phyloP scores from a whole-genome alignment of 2,329 filamentous ascomycete species.

The Endoconidiophora laricicola region DNA sequence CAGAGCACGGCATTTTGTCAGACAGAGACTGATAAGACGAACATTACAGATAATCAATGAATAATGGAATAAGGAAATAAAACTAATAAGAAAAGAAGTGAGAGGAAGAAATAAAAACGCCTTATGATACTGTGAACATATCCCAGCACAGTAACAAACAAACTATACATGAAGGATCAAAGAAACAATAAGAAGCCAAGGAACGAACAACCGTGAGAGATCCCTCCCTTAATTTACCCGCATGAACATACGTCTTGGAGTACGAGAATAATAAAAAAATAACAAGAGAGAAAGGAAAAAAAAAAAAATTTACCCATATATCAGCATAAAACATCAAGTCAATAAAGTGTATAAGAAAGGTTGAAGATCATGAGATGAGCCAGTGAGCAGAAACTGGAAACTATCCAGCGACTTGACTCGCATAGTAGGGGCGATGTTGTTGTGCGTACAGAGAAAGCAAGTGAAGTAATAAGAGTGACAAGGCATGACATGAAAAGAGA shows the following conservation, averaged over 20 bases:
- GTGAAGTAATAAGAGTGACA: neutral
- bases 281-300: neutral
- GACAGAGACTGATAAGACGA: neutral
- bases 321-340: neutral
- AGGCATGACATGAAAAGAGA: constrained; percentile 7
- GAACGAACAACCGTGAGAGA: neutral
- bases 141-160: neutral
- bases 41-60: neutral
- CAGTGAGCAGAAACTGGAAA: neutral
- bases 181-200: neutral
- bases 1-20: neutral
- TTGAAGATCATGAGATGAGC: neutral
- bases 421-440: neutral
- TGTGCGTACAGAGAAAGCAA: neutral
- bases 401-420: neutral
- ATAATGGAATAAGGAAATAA: neutral
- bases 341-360: neutral
- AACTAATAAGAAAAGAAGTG: neutral
- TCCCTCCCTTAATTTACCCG: neutral
- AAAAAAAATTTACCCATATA: neutral
- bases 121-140: neutral
- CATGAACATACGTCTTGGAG: too few species aligned
- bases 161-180: neutral
- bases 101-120: neutral
- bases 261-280: neutral